A percentile compares a stretch with the other conserved stretches of the same genome.
phyloP scores from a whole-genome alignment of 1,139 yeast genomes.

The Geotrichum australiense region DNA sequence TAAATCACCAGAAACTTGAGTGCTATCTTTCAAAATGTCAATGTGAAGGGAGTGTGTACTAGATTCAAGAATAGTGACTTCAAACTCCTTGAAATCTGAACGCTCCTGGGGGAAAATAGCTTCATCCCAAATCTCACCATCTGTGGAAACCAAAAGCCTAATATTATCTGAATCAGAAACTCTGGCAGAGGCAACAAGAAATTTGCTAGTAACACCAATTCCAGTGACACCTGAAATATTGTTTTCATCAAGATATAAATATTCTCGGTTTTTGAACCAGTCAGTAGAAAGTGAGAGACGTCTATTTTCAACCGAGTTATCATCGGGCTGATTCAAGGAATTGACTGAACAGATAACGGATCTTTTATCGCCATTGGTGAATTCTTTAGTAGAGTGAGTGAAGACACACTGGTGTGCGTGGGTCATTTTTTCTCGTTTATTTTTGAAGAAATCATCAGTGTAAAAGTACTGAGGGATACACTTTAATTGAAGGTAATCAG shows the following conservation, averaged over 20 bases:
- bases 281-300: slow-evolving; percentile 45
- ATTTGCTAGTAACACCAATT: slow-evolving; percentile 45
- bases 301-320: slow-evolving; percentile 37
- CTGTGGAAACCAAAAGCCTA: slow-evolving; percentile 50
- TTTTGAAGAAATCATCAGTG: slow-evolving; percentile 49
- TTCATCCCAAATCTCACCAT: slow-evolving; percentile 45
- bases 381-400: slow-evolving; percentile 41
- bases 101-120: slow-evolving; percentile 46
- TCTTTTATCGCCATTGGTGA: slow-evolving; percentile 38
- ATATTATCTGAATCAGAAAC: slow-evolving; percentile 34
- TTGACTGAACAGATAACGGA: slow-evolving; percentile 47
- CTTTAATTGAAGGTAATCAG: slow-evolving; percentile 23
- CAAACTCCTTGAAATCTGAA: slow-evolving; percentile 33
- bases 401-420: slow-evolving; percentile 43
- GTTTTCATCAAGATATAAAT: slow-evolving; percentile 31
- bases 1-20: slow-evolving; percentile 36
- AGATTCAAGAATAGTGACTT: slow-evolving; percentile 50
- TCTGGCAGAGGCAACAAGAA: slow-evolving; percentile 42
- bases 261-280: slow-evolving; percentile 42
- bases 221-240: slow-evolving; percentile 38
- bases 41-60: slow-evolving; percentile 51
- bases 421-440: slow-evolving; percentile 37
- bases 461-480: slow-evolving; percentile 42
- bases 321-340: slow-evolving; percentile 40
- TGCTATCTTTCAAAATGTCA: slow-evolving; percentile 34